Evolutionary conservation across 441 rosid genomes (phyloP), one percentile per base, ranked within the genome.

Genomic region (Populus hybrid): DNA sequence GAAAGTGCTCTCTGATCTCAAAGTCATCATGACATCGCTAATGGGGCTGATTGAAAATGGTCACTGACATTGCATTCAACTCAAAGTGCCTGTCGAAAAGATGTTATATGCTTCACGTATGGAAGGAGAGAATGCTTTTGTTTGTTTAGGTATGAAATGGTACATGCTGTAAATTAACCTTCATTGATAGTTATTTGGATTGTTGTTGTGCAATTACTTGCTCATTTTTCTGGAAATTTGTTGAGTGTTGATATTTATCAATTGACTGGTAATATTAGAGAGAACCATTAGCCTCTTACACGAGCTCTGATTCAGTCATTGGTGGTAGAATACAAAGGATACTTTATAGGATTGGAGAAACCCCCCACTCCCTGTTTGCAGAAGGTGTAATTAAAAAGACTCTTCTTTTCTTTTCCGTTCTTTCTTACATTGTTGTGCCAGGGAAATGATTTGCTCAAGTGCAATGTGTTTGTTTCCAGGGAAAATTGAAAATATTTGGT

Each of bases 181-280:
- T 77, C 71, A 46, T 76, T 77, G 65, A 68, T 24, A 32, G 79
- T 76, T 30, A 30, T 30, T 30, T 75, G 76, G 70, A 72, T 53
- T 53, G 61, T 79, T 61, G 69, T 80, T 74, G 74, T 79, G 84
- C 79, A 69, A 73, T 81, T 30, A 16, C 28, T 18, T 71, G 57
- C 80, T 65, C 12, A n/a, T 72, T 81, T 80, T 79, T 67, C 40
- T 67, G 68, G 82, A 69, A 69, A 79, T 76, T 36, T 78, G 57
- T 68, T 66, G 79, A 75, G 69, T 72, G 73, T 80, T 72, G 32
- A 79, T 78, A 57, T 67, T 59, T 74, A 30, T 3, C 32, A 30
- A 50, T 63, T 73, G 32, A 36, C 70, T 74, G 38, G 70, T 69
- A 8, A 50, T 71, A 32, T 75, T 61, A 42, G 46, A 68, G 70